Base-by-base conservation (phyloP, 1,284 basidiomycete genomes). In the Phellopilus nigrolimitatus region DNA sequence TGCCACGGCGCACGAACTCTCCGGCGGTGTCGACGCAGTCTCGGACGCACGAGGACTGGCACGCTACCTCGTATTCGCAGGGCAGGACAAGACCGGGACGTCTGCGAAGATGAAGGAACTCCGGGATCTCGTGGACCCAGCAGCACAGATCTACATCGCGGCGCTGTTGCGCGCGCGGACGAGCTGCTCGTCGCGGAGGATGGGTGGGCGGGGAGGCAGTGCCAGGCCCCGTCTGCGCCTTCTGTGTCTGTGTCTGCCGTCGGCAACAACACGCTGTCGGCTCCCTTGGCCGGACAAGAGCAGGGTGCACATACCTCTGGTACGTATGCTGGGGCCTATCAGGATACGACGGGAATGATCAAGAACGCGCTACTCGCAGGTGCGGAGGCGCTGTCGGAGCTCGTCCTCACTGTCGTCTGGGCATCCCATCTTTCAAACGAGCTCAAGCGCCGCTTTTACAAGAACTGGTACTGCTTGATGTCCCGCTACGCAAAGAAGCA, bases 391-490 rank as follows among this genome's bases (percentile, higher is more conserved):
- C 73, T 79, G 41, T 57, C 63, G 21, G 62, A 68, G 54, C 59
- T 72, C 8, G 64, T n/a, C 51, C 80, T 78, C 64, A 88, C 75
- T 72, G 97, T 73, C 62, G 91, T 82, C 67, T 98, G 75, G 94
- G 91, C 74, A 60, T 94, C 75, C 59, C 88, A 81, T 70, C 88
- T 79, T 64, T 92, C 76, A 57, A 91, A 79, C 68, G 95, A 98
- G 72, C 73, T 99, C 70, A 98, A 97, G 78, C 91, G 97, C 69
- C 86, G 97, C 66, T 98, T 99, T 89, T 97, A 98, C 90, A 97
- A 95, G 84, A 99, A 98, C 86, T 99, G 97, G 97, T 99, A 99
- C 83, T 88, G 92, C 65, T 95, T 92, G 56, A 99, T 98, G 84
- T 98, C 95, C 66, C 87, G 87, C 61, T 95, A 98, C 75, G 95